A percentile compares a stretch with the other conserved stretches of the same genome.
These are phyloP conservation scores for Sporothrix humicola DNA, from an alignment of 2,329 filamentous ascomycete genomes.

Conservation along the genomic window DNA sequence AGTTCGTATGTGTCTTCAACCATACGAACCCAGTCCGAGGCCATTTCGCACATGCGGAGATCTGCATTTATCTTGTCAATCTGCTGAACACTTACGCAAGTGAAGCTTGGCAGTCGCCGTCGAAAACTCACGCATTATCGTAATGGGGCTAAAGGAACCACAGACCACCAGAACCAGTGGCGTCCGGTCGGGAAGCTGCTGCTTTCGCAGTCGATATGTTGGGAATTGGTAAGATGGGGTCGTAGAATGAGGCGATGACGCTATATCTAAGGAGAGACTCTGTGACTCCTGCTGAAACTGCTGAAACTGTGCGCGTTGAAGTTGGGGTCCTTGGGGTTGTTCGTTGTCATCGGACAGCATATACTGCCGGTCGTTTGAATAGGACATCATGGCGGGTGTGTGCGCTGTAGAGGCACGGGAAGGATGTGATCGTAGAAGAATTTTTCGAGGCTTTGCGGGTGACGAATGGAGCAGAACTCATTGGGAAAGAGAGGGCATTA, in stretches of 20 bases:
- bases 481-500: too few relatives aligned
- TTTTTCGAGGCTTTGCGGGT: neutral
- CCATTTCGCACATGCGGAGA: constrained; percentile 49
- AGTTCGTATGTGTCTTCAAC: constrained; percentile 70
- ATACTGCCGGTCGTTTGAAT: neutral
- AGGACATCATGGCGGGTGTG: neutral
- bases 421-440: neutral
- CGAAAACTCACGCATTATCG: constrained; percentile 39
- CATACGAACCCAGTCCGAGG: constrained; percentile 46
- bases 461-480: neutral
- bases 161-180: constrained; percentile 48
- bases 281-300: constrained; percentile 11
- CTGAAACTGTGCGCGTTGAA: constrained; percentile 11
- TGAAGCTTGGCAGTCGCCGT: too few relatives aligned
- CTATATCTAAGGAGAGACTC: neutral
- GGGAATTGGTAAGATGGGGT: constrained; percentile 35
- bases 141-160: constrained; percentile 46
- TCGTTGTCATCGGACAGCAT: neutral
- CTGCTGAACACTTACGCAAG: constrained; percentile 26
- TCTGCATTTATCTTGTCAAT: constrained; percentile 40
- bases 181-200: constrained; percentile 39
- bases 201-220: constrained; percentile 35
- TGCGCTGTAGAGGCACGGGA: neutral
- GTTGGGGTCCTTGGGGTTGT: neutral
- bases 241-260: neutral